Percentiles rank a stretch among this genome's conserved stretches.
These are phyloP conservation scores for Kondoa malvinella DNA, from an alignment of 768 basidiomycete species.

Conservation along the genomic window DNA sequence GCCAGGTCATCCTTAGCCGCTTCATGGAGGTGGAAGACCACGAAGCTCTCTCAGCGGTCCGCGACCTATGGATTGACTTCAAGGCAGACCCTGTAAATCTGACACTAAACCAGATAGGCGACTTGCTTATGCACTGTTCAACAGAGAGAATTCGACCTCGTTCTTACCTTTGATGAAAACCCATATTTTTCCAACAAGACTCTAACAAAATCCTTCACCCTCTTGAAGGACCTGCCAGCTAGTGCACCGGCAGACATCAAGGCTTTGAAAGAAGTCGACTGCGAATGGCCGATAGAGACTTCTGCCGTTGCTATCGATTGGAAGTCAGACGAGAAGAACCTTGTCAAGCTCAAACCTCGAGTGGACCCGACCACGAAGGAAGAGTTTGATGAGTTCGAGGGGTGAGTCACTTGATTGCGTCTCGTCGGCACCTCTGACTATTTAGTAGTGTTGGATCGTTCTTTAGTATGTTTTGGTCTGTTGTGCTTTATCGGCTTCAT, in stretches of 20 bases:
- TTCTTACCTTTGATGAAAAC: constrained; percentile 25
- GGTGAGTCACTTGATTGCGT: background rate
- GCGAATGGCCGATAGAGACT: background rate
- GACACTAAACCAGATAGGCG: too few species aligned
- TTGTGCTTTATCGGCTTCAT: background rate
- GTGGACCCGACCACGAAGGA: background rate
- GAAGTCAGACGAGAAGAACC: constrained; percentile 4
- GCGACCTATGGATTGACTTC: background rate
- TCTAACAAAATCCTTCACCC: constrained; percentile 27
- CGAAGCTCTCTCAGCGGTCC: background rate
- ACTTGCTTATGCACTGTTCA: too few species aligned
- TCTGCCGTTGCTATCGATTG: constrained; percentile 1
- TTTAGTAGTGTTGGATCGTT: background rate
- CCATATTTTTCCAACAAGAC: constrained; percentile 30
- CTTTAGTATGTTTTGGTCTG: background rate
- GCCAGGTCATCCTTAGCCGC: background rate
- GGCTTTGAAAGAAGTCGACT: background rate
- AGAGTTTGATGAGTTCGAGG: constrained; percentile 1
- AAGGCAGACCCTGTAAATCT: background rate
- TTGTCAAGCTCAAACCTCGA: constrained; percentile 2
- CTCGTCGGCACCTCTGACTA: background rate
- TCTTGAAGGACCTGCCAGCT: background rate
- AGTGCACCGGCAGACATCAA: background rate
- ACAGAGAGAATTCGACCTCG: too few species aligned
- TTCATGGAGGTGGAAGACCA: background rate